phyloP scores from a whole-genome alignment of 2,329 filamentous ascomycete species.

The Paecilomyces sp. region DNA sequence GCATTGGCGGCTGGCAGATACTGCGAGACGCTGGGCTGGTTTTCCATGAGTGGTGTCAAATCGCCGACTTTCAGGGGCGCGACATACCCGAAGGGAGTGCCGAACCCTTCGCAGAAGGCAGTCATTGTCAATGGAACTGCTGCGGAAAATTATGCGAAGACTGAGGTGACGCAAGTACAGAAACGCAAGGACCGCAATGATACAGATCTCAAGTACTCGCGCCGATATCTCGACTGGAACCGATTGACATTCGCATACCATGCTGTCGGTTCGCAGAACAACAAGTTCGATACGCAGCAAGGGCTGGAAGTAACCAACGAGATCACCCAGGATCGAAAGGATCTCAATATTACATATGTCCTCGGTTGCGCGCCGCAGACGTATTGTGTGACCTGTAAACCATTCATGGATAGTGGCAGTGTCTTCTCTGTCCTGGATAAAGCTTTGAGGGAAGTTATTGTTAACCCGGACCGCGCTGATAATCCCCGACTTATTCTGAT shows the following conservation, averaged over 20 bases:
- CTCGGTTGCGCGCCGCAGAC: constrained; percentile 56
- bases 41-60: constrained; percentile 56
- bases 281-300: constrained; percentile 43
- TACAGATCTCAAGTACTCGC: constrained; percentile 36
- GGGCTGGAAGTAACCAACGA: constrained; percentile 42
- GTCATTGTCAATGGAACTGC: constrained; percentile 11
- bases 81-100: constrained; percentile 33
- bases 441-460: constrained; percentile 46
- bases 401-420: constrained; percentile 46
- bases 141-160: constrained; percentile 1
- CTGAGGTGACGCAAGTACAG: neutral
- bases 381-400: constrained; percentile 52
- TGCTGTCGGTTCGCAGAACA: constrained; percentile 42
- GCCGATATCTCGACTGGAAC: constrained; percentile 64
- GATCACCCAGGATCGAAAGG: constrained; percentile 45
- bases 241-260: constrained; percentile 59
- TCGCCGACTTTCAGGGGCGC: constrained; percentile 40
- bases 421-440: constrained; percentile 49
- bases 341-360: constrained; percentile 49
- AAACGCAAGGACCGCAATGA: neutral
- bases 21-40: constrained; percentile 62
- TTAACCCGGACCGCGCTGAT: constrained; percentile 45
- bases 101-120: constrained; percentile 35
- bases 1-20: constrained; percentile 59
- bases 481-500: constrained; percentile 51